These are phyloP conservation scores for Dendrostoma leiphaemia DNA, from an alignment of 2,329 filamentous ascomycete genomes.

Conservation along the genomic window DNA sequence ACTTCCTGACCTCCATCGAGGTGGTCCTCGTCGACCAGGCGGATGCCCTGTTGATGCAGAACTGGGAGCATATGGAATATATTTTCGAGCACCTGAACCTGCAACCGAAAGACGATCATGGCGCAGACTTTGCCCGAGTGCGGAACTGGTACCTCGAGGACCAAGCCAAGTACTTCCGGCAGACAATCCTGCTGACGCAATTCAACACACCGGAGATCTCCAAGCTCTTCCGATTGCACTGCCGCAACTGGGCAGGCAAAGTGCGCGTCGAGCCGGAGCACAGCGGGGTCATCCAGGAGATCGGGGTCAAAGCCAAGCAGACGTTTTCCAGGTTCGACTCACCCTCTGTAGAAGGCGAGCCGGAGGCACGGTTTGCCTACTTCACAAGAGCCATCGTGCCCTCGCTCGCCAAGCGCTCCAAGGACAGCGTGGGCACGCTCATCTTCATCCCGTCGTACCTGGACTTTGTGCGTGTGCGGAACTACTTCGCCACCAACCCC, in stretches of 20 bases:
- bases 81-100: constrained; percentile 90
- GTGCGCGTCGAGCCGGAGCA: constrained; percentile 70
- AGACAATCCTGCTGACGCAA: constrained; percentile 77
- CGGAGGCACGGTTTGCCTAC: constrained; percentile 86
- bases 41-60: constrained; percentile 94
- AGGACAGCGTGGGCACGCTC: constrained; percentile 66
- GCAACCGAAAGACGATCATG: constrained; percentile 85
- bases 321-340: constrained; percentile 87
- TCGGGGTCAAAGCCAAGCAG: constrained; percentile 73
- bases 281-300: constrained; percentile 68
- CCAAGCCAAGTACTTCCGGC: constrained; percentile 75
- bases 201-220: constrained; percentile 90
- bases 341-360: constrained; percentile 67
- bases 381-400: constrained; percentile 83
- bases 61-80: constrained; percentile 94
- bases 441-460: constrained; percentile 92
- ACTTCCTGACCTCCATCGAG: constrained; percentile 94
- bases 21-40: constrained; percentile 87
- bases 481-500: constrained; percentile 77
- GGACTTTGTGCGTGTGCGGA: constrained; percentile 90
- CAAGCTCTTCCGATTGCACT: constrained; percentile 70
- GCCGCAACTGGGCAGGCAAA: constrained; percentile 79
- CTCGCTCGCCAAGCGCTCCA: constrained; percentile 66
- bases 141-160: constrained; percentile 91
- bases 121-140: constrained; percentile 90